Base-by-base conservation (phyloP, 345 rosid species). In the Cardamine occulta region DNA sequence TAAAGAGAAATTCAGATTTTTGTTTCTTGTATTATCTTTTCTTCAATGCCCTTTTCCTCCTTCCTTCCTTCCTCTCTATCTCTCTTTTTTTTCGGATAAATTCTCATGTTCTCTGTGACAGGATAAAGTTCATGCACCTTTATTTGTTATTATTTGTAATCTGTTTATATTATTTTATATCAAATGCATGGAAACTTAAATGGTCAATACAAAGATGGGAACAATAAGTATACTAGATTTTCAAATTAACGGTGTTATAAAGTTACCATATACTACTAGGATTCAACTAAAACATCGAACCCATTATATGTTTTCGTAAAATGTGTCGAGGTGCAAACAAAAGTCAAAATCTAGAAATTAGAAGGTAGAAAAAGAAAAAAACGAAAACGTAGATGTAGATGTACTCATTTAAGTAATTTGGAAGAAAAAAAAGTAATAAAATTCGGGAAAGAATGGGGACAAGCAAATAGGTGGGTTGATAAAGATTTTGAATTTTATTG, bases 101-200 rank as follows among this genome's bases (percentile, higher is more conserved):
- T 79, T 84, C 88, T 84, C 94, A 83, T 84, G 91, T 88, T 87
- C 91, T 74, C 59, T 59, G 85, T 82, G 86, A 78, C 85, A 80
- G 81, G 78, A 76, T 75, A 72, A 77, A 70, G 68, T 74, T 68
- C 66, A 73, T 68, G 78, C 75, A 74, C 45, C 57, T 39, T 79
- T 42, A 42, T 58, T 49, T 78, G 13, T 79, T 79, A 49, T 59
- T 54, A 59, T 34, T 62, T 29, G 15, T 52, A 40, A 31, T 59
- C 2, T 44, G 0, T 60, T 42, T 29, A 31, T 21, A 51, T 8
- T 2, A 4, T 47, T 72, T 56, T 47, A 10, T 47, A 57, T 31
- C 37, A 45, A 37, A 31, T 40, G 34, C 51, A 60, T 42, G 44
- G 9, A 55, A 55, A 74, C 12, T 18, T 60, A 45, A 31, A 57